Conservation (phyloP, 2,329 filamentous ascomycete species). For the Cryphonectria nitschkei region DNA sequence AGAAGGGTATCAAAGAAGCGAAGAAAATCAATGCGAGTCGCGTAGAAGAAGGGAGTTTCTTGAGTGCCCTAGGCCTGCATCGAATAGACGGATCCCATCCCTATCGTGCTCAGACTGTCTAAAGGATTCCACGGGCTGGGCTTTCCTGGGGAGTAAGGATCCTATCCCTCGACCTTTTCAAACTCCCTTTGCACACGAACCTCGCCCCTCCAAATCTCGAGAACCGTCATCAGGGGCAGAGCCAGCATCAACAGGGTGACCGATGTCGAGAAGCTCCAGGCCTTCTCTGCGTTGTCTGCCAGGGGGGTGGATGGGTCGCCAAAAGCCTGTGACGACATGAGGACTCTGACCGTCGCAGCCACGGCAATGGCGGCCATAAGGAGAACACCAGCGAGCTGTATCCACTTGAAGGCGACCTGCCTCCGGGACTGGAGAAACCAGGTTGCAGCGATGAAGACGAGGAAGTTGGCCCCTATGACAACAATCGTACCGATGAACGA, state of each 20-base stretch:
- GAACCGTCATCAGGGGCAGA: conserved; percentile 61
- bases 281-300: conserved; percentile 55
- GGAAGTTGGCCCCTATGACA: conserved; percentile 61
- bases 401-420: conserved; percentile 56
- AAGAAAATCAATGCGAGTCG: neutral
- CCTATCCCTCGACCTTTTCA: neutral
- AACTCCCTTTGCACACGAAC: neutral
- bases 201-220: conserved; percentile 52
- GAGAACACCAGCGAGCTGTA: conserved; percentile 57
- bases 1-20: neutral
- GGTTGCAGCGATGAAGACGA: conserved; percentile 62
- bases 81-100: neutral
- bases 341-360: conserved; percentile 60
- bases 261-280: conserved; percentile 67
- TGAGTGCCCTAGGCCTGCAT: neutral
- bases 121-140: neutral
- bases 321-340: conserved; percentile 64
- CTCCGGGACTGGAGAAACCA: conserved; percentile 66
- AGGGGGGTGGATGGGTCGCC: conserved; percentile 55
- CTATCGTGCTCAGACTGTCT: neutral
- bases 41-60: neutral
- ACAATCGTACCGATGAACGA: conserved; percentile 63
- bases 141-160: neutral
- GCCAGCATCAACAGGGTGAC: conserved; percentile 61
- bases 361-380: conserved; percentile 62